Evolutionary conservation across 116 monocot species (phyloP), one percentile per base, ranked within the genome.

Genomic region (Dioscorea cayenensis): DNA sequence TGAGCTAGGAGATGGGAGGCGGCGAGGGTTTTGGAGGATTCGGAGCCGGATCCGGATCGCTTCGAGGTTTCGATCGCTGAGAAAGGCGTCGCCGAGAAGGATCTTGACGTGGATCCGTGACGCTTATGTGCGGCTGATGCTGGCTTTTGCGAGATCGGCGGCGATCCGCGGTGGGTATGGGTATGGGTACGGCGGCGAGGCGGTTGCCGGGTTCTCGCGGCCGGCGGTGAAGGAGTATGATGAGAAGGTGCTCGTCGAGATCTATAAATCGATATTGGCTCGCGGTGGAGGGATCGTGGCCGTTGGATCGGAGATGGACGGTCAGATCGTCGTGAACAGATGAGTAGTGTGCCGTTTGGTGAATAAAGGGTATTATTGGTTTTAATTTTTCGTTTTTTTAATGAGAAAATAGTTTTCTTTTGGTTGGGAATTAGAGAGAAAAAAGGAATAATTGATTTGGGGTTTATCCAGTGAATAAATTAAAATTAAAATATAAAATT

Each of bases 111-210:
- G 75, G 65, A 70, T 95, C 73, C 80, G 92, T 7, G 92, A 92
- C 80, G 89, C 73, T 11, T 95, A 95, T 76, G 95, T 95, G 49
- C 51, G 75, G 63, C 72, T 89, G 85, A 95, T 95, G 95, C 72
- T 92, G 11, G 63, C 73, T 16, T 52, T 95, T 20, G 91, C 89
- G 6, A 66, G 36, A 29, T 72, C 83, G n/a, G 66, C 66, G 37
- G 83, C 71, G 11, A 0, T 73, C 36, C 70, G 67, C 22, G 81
- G 74, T 35, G 71, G 75, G n/a, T 58, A 58, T 36, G 84, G 67
- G 17, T 70, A 50, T 69, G 74, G 66, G 8, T 71, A 37, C 77
- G 83, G 75, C 69, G 69, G 19, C 20, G 69, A 50, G 22, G 27
- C 1, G 58, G 70, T 6, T 14, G 6, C 12, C 5, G 70, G 51